Evolutionary conservation across 225 moss, liverwort and hornwort genomes (phyloP).

Genomic region (Sphagnum contortum): DNA sequence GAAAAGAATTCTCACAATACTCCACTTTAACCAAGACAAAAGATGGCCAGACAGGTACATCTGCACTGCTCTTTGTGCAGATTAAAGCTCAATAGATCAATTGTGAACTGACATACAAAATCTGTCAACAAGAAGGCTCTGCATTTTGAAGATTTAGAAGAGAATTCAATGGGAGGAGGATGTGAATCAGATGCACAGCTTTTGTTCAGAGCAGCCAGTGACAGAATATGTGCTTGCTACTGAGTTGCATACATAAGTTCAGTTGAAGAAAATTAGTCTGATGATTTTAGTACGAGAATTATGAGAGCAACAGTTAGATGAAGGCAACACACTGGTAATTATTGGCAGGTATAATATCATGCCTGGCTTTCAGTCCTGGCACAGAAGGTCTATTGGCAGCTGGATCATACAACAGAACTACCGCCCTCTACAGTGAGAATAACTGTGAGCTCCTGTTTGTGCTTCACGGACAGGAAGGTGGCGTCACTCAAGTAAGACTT

Average conservation of each 20-base stretch:
- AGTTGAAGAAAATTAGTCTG: too few species aligned
- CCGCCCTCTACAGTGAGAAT: constrained; percentile 82
- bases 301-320: too few species aligned
- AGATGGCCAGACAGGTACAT: constrained; percentile 89
- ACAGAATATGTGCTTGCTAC: too few species aligned
- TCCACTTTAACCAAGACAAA: constrained; percentile 76
- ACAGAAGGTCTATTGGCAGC: constrained; percentile 79
- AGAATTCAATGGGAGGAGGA: too few species aligned
- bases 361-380: constrained; percentile 67
- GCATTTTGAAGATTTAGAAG: not conserved
- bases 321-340: too few species aligned
- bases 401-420: constrained; percentile 85
- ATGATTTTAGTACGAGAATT: too few species aligned
- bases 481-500: constrained; percentile 77
- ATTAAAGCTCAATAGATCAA: too few species aligned
- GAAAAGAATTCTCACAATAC: constrained; percentile 77
- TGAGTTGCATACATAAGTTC: too few species aligned
- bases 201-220: too few species aligned
- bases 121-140: not conserved
- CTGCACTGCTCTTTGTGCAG: too few species aligned
- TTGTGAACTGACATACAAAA: not conserved
- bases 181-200: too few species aligned
- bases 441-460: constrained; percentile 87
- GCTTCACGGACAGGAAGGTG: constrained; percentile 96
- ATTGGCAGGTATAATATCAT: constrained; percentile 83